Conservation (phyloP, 164 flowering plant species). For the Piper betle region DNA sequence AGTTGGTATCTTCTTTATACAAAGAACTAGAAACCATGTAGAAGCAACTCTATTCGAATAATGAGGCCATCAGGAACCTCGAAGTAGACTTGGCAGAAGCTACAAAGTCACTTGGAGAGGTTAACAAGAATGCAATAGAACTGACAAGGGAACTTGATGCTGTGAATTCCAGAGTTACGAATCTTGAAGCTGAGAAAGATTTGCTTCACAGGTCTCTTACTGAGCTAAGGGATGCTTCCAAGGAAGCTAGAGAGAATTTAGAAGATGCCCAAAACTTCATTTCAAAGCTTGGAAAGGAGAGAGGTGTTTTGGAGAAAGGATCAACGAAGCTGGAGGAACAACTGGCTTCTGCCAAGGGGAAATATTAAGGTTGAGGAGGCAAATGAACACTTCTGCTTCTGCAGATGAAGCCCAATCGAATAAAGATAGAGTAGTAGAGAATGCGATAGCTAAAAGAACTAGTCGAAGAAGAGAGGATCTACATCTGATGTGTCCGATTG, state of each 20-base stretch:
- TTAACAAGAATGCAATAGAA: slow-evolving; percentile 39
- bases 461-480: slow-evolving; percentile 10
- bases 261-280: slow-evolving; percentile 74
- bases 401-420: slow-evolving; percentile 17
- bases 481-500: no score
- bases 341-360: slow-evolving; percentile 72
- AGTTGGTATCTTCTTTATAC: slow-evolving; percentile 31
- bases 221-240: slow-evolving; percentile 41
- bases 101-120: slow-evolving; percentile 59
- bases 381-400: slow-evolving; percentile 22
- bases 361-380: slow-evolving; percentile 49
- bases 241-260: slow-evolving; percentile 54
- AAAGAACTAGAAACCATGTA: slow-evolving; percentile 41
- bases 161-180: slow-evolving; percentile 27
- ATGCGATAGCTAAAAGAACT: slow-evolving; percentile 10
- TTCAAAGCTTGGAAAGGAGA: slow-evolving; percentile 65
- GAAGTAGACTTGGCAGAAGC: slow-evolving; percentile 66
- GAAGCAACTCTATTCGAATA: slow-evolving; percentile 45
- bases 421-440: slow-evolving; percentile 11
- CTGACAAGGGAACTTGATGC: slow-evolving; percentile 54
- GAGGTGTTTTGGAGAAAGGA: slow-evolving; percentile 50
- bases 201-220: slow-evolving; percentile 33
- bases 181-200: slow-evolving; percentile 55
- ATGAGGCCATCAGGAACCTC: slow-evolving; percentile 39
- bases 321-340: slow-evolving; percentile 65